These are phyloP conservation scores for Letharia lupina DNA, from an alignment of 495 filamentous ascomycete species.

Conservation along the genomic window DNA sequence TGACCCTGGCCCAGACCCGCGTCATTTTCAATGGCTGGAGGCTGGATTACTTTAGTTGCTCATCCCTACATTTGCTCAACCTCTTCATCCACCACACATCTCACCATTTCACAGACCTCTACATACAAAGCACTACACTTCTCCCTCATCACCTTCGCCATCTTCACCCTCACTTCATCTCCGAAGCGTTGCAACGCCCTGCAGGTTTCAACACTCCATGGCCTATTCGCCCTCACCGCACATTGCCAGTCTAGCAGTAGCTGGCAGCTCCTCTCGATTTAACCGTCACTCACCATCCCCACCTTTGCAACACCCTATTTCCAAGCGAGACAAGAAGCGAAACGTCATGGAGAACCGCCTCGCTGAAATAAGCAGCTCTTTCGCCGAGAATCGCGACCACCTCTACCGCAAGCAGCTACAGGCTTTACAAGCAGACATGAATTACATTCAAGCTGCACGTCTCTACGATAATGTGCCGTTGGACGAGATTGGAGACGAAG, in stretches of 20 bases:
- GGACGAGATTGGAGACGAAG: slow-evolving; percentile 59
- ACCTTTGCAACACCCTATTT: slow-evolving; percentile 40
- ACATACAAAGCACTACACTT: neutral
- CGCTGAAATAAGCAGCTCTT: slow-evolving; percentile 59
- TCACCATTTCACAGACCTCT: neutral
- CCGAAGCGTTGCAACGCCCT: neutral
- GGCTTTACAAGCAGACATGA: slow-evolving; percentile 81
- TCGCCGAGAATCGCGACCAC: slow-evolving; percentile 69
- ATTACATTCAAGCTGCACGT: slow-evolving; percentile 72
- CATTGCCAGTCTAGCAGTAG: slow-evolving; percentile 4
- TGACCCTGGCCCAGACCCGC: neutral
- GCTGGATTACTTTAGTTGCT: neutral
- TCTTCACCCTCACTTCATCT: neutral
- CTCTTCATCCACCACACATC: neutral
- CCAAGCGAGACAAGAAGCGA: slow-evolving; percentile 87
- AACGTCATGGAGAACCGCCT: slow-evolving; percentile 70
- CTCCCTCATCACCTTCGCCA: neutral
- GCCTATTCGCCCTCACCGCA: slow-evolving; percentile 27
- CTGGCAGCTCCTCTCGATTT: slow-evolving; percentile 13
- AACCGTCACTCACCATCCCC: slow-evolving; percentile 25
- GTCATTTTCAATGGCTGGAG: neutral
- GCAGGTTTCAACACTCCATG: slow-evolving; percentile 13
- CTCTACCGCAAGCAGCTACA: slow-evolving; percentile 85
- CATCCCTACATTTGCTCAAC: neutral
- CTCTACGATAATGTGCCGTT: slow-evolving; percentile 66